These are phyloP conservation scores for Hymenoscyphus occultus DNA, from an alignment of 2,329 filamentous ascomycete genomes.

Conservation along the genomic window DNA sequence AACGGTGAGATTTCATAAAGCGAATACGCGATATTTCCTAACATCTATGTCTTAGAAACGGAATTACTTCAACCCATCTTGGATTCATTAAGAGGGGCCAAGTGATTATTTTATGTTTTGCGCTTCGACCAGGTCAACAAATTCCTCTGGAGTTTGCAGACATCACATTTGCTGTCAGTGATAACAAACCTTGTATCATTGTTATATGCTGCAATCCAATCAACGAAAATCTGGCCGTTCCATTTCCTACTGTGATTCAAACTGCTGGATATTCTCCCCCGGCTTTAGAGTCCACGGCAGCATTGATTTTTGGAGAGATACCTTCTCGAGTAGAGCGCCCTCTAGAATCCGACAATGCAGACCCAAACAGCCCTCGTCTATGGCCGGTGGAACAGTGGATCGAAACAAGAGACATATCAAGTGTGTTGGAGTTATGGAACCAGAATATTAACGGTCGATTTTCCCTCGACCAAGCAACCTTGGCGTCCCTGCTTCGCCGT, in stretches of 20 bases:
- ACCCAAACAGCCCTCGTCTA: slow-evolving; percentile 18
- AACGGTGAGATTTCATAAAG: slow-evolving; percentile 37
- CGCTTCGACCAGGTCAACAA: slow-evolving; percentile 42
- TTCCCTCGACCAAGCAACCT: slow-evolving; percentile 41
- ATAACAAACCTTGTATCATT: slow-evolving; percentile 50
- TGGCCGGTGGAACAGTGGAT: slow-evolving; percentile 36
- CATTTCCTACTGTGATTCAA: slow-evolving; percentile 52
- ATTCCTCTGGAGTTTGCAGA: slow-evolving; percentile 53
- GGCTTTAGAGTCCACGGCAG: slow-evolving; percentile 50
- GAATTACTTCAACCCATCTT: slow-evolving; percentile 48
- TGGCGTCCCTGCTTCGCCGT: slow-evolving; percentile 49
- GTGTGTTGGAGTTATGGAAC: slow-evolving; percentile 31
- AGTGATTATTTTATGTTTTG: slow-evolving; percentile 48
- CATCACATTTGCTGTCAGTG: slow-evolving; percentile 39
- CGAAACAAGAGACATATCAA: slow-evolving; percentile 30
- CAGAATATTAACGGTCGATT: slow-evolving; percentile 39
- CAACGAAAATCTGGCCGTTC: slow-evolving; percentile 39
- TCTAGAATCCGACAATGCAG: not conserved
- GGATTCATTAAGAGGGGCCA: slow-evolving; percentile 36
- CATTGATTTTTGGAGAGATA: slow-evolving; percentile 48
- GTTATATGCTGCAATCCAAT: slow-evolving; percentile 49
- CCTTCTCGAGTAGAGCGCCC: slow-evolving; percentile 2
- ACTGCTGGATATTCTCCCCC: slow-evolving; percentile 46
- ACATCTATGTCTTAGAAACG: slow-evolving; percentile 23
- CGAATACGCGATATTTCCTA: slow-evolving; percentile 5